These are phyloP conservation scores for Curvularia lunata DNA, from an alignment of 2,329 filamentous ascomycete genomes.

Conservation along the genomic window DNA sequence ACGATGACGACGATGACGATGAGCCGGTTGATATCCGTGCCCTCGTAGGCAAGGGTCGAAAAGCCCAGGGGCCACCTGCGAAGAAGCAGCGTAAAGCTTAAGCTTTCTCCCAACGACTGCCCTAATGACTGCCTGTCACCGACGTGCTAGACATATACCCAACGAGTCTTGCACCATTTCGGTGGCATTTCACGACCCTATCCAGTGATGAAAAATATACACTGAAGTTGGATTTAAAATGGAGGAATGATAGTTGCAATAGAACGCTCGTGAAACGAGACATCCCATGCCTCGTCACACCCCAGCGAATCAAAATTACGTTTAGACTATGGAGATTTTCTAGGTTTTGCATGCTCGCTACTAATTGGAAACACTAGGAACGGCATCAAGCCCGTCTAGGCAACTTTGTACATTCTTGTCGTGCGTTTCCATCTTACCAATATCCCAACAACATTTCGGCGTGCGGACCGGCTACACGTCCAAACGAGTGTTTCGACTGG, in stretches of 20 bases:
- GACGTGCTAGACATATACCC: constrained; percentile 14
- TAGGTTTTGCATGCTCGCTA: not conserved
- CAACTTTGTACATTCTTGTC: not conserved
- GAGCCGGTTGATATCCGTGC: constrained; percentile 58
- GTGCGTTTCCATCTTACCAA: not conserved
- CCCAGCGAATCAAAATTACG: not conserved
- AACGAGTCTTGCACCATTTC: not conserved
- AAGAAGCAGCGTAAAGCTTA: constrained; percentile 53
- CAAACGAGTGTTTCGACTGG: not conserved
- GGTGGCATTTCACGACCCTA: constrained; percentile 1
- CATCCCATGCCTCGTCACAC: not conserved
- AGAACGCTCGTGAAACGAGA: not conserved
- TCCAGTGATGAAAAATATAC: not conserved
- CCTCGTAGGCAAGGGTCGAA: constrained; percentile 57
- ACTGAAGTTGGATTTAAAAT: not conserved
- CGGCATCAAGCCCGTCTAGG: not conserved
- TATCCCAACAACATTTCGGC: constrained; percentile 5
- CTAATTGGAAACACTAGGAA: not conserved
- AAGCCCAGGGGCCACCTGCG: constrained; percentile 40
- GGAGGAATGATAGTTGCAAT: not conserved
- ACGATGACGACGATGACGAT: constrained; percentile 53
- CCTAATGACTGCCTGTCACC: constrained; percentile 2
- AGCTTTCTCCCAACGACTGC: not conserved
- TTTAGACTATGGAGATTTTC: not conserved
- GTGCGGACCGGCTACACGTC: constrained; percentile 10